These are phyloP conservation scores for Skeletonema costatum DNA, from an alignment of 108 stramenopile genomes.

Conservation along the genomic window DNA sequence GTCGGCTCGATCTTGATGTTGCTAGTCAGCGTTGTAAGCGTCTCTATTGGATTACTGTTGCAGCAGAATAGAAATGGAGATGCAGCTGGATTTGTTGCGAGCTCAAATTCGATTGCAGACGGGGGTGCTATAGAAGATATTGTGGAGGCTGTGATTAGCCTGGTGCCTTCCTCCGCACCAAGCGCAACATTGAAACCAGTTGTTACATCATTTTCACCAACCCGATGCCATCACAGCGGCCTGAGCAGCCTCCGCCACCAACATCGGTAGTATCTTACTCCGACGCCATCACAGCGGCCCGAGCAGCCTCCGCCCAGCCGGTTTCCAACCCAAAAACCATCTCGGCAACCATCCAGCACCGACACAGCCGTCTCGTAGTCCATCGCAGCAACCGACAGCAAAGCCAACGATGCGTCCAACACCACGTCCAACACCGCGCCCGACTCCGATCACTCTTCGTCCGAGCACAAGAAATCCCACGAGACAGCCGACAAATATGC, in stretches of 20 bases:
- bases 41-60: constrained; percentile 14
- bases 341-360: too few species aligned
- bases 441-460: neutral
- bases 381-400: too few species aligned
- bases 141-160: neutral
- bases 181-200: neutral
- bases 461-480: neutral
- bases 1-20: constrained; percentile 13
- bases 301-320: too few species aligned
- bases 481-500: neutral
- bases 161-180: neutral
- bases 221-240: too few species aligned
- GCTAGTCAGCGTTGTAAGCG: constrained; percentile 4
- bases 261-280: too few species aligned
- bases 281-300: too few species aligned
- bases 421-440: too few species aligned
- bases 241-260: too few species aligned
- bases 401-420: too few species aligned
- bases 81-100: neutral
- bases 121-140: neutral
- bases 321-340: too few species aligned
- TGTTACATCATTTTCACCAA: too few species aligned
- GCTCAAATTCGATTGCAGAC: neutral
- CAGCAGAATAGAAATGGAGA: neutral
- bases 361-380: too few species aligned